Evolutionary conservation across 768 basidiomycete genomes (phyloP).

Genomic region (Pulveroboletus sp.): DNA sequence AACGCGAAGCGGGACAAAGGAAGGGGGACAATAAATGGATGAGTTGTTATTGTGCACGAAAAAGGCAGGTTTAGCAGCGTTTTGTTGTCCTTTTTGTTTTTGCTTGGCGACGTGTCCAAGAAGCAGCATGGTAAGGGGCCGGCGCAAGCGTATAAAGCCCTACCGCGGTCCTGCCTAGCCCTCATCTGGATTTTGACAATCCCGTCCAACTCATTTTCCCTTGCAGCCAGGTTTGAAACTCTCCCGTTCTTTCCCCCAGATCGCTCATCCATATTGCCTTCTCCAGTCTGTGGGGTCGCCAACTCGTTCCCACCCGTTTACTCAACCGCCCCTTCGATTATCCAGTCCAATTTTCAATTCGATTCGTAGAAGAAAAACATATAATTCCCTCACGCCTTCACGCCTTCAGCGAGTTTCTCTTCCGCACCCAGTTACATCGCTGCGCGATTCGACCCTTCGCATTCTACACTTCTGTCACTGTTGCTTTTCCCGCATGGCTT

Average conservation of each 20-base stretch:
- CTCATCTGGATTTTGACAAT: constrained; percentile 37
- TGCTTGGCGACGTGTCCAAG: constrained; percentile 26
- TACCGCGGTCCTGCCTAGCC: not conserved
- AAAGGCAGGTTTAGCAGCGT: constrained; percentile 18
- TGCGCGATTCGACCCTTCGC: constrained; percentile 30
- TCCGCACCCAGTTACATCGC: constrained; percentile 28
- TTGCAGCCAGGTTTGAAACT: constrained; percentile 29
- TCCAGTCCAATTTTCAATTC: constrained; percentile 26
- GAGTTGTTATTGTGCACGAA: constrained; percentile 29
- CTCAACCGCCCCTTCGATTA: constrained; percentile 15
- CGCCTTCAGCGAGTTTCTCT: constrained; percentile 25
- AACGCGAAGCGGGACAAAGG: constrained; percentile 19
- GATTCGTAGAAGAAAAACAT: constrained; percentile 5
- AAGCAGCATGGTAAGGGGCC: constrained; percentile 7
- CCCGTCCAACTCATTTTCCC: constrained; percentile 19
- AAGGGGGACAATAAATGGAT: constrained; percentile 20
- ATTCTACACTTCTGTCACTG: constrained; percentile 15
- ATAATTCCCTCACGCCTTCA: constrained; percentile 22
- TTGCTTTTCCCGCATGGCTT: constrained; percentile 21
- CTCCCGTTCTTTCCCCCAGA: not conserved
- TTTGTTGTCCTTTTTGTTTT: constrained; percentile 32
- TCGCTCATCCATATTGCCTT: constrained; percentile 10
- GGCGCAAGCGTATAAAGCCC: constrained; percentile 27
- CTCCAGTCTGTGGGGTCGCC: constrained; percentile 27
- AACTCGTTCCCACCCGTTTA: constrained; percentile 5